phyloP scores from a whole-genome alignment of 345 rosid genomes.

The Bruguiera sexangula region DNA sequence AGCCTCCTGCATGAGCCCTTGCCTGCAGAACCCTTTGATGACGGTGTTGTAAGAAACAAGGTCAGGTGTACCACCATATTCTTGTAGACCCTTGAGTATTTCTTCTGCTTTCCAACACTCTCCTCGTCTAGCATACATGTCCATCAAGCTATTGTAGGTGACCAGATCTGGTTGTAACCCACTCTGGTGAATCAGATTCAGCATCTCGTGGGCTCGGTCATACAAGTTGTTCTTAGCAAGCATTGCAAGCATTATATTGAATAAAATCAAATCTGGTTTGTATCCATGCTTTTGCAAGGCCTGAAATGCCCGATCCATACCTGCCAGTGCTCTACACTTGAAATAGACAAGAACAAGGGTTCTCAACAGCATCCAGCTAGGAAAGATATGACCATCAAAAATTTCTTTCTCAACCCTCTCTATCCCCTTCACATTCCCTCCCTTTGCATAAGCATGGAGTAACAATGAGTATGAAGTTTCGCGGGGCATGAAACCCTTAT shows the following conservation, averaged over 20 bases:
- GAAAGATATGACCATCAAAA: slow-evolving; percentile 57
- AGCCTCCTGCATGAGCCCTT: slow-evolving; percentile 80
- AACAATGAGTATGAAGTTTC: slow-evolving; percentile 75
- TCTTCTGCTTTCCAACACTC: slow-evolving; percentile 90
- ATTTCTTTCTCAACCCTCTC: slow-evolving; percentile 65
- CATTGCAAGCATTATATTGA: slow-evolving; percentile 73
- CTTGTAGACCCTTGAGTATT: slow-evolving; percentile 48
- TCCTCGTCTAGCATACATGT: slow-evolving; percentile 79
- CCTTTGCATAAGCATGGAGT: slow-evolving; percentile 76
- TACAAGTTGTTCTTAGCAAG: slow-evolving; percentile 65
- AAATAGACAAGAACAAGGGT: slow-evolving; percentile 64
- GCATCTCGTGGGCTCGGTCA: slow-evolving; percentile 53
- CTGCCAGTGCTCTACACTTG: slow-evolving; percentile 61
- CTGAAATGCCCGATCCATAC: slow-evolving; percentile 67
- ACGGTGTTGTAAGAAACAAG: slow-evolving; percentile 85
- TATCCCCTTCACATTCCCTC: slow-evolving; percentile 62
- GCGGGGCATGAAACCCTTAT: slow-evolving; percentile 68
- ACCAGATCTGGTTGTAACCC: slow-evolving; percentile 76
- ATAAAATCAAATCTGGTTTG: slow-evolving; percentile 77
- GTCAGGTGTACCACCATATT: slow-evolving; percentile 53
- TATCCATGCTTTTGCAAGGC: slow-evolving; percentile 56
- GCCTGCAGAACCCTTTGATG: slow-evolving; percentile 87
- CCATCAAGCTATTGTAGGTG: slow-evolving; percentile 87
- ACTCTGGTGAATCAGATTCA: slow-evolving; percentile 44
- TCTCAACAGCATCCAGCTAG: slow-evolving; percentile 93